Evolutionary conservation across 164 flowering plant genomes (phyloP).

Genomic region (Tetracentron sinense): DNA sequence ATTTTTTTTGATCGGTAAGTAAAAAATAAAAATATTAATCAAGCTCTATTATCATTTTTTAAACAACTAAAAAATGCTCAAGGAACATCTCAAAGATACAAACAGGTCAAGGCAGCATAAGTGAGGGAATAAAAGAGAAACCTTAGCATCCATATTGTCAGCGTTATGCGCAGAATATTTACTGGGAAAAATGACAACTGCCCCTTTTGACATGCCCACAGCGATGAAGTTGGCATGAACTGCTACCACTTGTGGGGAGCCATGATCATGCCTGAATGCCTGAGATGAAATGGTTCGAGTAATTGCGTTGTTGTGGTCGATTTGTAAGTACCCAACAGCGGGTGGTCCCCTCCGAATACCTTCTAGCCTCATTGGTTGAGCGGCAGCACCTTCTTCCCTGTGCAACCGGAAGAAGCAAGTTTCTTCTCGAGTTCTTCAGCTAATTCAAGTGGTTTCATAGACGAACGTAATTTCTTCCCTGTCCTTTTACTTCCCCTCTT

Average conservation of each 20-base stretch:
- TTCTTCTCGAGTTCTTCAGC: conserved; percentile 81
- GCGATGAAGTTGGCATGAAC: too few relatives aligned
- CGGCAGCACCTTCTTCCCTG: conserved; percentile 92
- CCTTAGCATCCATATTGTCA: too few relatives aligned
- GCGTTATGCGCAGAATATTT: conserved; percentile 65
- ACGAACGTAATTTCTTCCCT: too few relatives aligned
- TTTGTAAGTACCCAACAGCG: too few relatives aligned
- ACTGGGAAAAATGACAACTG: conserved; percentile 64
- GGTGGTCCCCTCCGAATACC: conserved; percentile 84
- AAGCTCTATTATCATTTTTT: too few relatives aligned
- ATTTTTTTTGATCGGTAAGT: too few relatives aligned
- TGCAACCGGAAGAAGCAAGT: conserved; percentile 83
- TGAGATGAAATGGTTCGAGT: too few relatives aligned
- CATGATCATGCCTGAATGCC: too few relatives aligned
- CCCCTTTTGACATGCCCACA: conserved; percentile 84
- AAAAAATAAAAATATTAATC: too few relatives aligned
- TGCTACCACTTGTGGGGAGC: too few relatives aligned
- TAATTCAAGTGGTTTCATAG: too few relatives aligned
- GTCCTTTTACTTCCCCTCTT: too few relatives aligned
- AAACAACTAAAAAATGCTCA: neutral
- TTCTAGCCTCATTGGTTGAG: conserved; percentile 98
- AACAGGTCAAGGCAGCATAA: neutral
- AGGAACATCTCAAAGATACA: neutral
- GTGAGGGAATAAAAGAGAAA: conserved; percentile 14
- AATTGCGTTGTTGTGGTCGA: conserved; percentile 54